Percentiles rank a stretch among this genome's conserved stretches.
Conservation (phyloP, 768 basidiomycete species). For the Clitopilus passeckerianus region DNA sequence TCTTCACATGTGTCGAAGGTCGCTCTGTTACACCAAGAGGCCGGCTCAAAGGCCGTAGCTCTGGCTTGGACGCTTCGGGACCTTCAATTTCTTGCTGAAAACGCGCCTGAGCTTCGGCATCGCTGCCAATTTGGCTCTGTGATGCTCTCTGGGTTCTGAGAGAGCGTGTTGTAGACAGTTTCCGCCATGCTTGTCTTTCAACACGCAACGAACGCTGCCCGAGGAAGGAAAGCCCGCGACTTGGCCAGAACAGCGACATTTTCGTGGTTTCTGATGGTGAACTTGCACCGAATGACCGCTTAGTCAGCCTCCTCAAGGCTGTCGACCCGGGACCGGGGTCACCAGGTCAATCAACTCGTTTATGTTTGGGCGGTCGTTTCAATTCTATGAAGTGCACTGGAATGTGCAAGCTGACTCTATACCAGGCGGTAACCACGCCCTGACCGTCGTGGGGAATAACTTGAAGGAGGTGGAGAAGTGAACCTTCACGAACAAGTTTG, state of each 20-base stretch:
- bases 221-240: neutral
- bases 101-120: neutral
- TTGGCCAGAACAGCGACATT: neutral
- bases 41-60: slow-evolving; percentile 40
- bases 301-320: neutral
- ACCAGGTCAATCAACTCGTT: too few relatives aligned
- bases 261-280: neutral
- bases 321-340: neutral
- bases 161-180: neutral
- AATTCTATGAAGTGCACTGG: too few relatives aligned
- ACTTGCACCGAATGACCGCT: neutral
- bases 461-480: neutral
- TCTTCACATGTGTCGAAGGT: slow-evolving; percentile 56
- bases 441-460: too few relatives aligned
- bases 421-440: too few relatives aligned
- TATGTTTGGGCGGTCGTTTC: too few relatives aligned
- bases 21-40: slow-evolving; percentile 75
- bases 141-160: slow-evolving; percentile 2
- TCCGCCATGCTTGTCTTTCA: neutral
- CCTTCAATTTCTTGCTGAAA: slow-evolving; percentile 11
- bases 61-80: slow-evolving; percentile 12
- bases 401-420: too few relatives aligned
- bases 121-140: neutral
- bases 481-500: neutral
- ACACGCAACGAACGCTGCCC: neutral